Percentiles rank a stretch among this genome's conserved stretches.
Conservation (phyloP, 1,284 basidiomycete species). For the Pseudozyma sp. region DNA sequence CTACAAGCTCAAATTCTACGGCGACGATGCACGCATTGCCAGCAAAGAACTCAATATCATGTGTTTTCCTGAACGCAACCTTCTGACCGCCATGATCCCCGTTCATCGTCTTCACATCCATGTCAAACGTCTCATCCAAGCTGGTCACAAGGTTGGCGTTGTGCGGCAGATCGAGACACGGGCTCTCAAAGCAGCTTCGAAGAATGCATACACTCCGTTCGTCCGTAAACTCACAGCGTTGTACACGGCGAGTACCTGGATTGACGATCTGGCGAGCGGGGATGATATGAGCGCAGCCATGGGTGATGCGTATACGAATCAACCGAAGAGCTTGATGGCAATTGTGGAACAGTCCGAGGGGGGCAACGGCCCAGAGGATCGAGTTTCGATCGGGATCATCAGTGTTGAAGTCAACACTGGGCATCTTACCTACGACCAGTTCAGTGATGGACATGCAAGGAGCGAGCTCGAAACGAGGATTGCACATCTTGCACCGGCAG, state of each 20-base stretch:
- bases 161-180: slow-evolving; percentile 92
- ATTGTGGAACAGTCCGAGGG: slow-evolving; percentile 77
- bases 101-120: slow-evolving; percentile 84
- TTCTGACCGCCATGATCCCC: slow-evolving; percentile 85
- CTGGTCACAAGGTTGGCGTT: slow-evolving; percentile 87
- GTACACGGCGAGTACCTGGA: slow-evolving; percentile 89
- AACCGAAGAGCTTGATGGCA: slow-evolving; percentile 53
- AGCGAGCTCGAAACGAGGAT: slow-evolving; percentile 66
- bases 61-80: slow-evolving; percentile 81
- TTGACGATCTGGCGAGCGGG: slow-evolving; percentile 78
- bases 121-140: slow-evolving; percentile 81
- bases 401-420: slow-evolving; percentile 87
- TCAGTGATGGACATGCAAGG: slow-evolving; percentile 53
- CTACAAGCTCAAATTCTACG: slow-evolving; percentile 78
- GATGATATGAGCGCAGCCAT: slow-evolving; percentile 68
- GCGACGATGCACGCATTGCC: slow-evolving; percentile 88
- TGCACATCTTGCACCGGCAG: slow-evolving; percentile 76
- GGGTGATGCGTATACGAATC: slow-evolving; percentile 35
- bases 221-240: slow-evolving; percentile 82
- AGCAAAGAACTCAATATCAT: slow-evolving; percentile 82
- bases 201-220: slow-evolving; percentile 74
- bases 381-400: slow-evolving; percentile 79
- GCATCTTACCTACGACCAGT: slow-evolving; percentile 91
- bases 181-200: slow-evolving; percentile 84
- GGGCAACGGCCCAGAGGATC: slow-evolving; percentile 74